Evolutionary conservation across 2,329 filamentous ascomycete genomes (phyloP).

Genomic region (Microsporum ferrugineum): DNA sequence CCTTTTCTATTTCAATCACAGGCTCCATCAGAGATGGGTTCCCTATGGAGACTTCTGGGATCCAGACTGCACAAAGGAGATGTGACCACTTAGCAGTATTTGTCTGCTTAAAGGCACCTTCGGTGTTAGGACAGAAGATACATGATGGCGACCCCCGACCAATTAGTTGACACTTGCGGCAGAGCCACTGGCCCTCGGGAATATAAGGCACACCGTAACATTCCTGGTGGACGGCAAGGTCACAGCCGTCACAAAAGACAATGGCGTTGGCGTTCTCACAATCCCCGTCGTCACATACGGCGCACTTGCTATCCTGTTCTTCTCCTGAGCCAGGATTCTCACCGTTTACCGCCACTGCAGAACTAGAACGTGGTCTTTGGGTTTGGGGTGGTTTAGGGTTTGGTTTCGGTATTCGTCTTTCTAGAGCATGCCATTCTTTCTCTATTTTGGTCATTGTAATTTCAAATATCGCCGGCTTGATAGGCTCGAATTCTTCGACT

Average conservation of each 20-base stretch:
- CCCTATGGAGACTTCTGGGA: slow-evolving; percentile 87
- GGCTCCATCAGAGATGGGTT: slow-evolving; percentile 98
- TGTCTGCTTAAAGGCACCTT: slow-evolving; percentile 97
- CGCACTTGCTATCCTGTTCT: slow-evolving; percentile 94
- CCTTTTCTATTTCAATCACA: slow-evolving; percentile 94
- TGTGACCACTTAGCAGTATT: slow-evolving; percentile 95
- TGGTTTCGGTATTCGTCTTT: slow-evolving; percentile 92
- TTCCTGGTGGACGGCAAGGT: slow-evolving; percentile 94
- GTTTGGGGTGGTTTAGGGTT: slow-evolving; percentile 95
- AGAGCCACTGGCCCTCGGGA: slow-evolving; percentile 96
- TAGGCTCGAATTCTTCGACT: slow-evolving; percentile 61
- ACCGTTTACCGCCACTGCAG: slow-evolving; percentile 87
- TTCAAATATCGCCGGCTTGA: slow-evolving; percentile 90
- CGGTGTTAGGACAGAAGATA: slow-evolving; percentile 96
- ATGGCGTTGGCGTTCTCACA: slow-evolving; percentile 99
- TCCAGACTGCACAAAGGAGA: slow-evolving; percentile 94
- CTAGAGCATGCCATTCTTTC: slow-evolving; percentile 93
- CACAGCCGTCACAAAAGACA: slow-evolving; percentile 96
- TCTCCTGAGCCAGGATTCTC: slow-evolving; percentile 71
- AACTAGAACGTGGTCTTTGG: slow-evolving; percentile 82
- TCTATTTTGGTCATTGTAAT: slow-evolving; percentile 98
- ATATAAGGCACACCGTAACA: slow-evolving; percentile 99
- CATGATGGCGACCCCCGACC: slow-evolving; percentile 86
- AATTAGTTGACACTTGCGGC: slow-evolving; percentile 90
- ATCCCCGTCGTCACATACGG: slow-evolving; percentile 97